phyloP scores from a whole-genome alignment of 345 rosid genomes.

The Euphorbia tirucalli region DNA sequence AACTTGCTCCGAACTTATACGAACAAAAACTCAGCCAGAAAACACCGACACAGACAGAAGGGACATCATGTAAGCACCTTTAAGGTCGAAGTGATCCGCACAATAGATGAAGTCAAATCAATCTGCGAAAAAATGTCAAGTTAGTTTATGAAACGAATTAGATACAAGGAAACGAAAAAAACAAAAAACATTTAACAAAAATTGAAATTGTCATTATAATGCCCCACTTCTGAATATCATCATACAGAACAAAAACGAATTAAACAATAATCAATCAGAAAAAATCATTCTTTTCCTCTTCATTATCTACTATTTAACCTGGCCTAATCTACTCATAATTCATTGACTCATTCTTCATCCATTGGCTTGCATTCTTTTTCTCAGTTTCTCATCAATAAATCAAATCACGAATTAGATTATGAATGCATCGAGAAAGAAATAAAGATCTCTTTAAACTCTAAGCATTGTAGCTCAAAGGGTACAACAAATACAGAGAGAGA shows the following conservation, averaged over 20 bases:
- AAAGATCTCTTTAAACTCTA: background rate
- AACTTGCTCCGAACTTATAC: too few relatives aligned
- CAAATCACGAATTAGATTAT: background rate
- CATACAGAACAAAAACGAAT: background rate
- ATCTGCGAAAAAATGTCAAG: constrained; percentile 45
- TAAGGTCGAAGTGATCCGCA: constrained; percentile 59
- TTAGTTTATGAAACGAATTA: constrained; percentile 6
- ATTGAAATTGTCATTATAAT: too few relatives aligned
- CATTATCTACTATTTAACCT: too few relatives aligned
- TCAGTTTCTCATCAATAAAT: background rate
- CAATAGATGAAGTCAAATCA: constrained; percentile 81
- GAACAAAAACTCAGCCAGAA: background rate
- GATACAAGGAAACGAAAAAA: background rate
- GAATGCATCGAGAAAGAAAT: background rate
- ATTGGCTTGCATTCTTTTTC: too few relatives aligned
- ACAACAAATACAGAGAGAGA: background rate
- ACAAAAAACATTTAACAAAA: too few relatives aligned
- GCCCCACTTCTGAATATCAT: background rate
- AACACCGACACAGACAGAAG: background rate
- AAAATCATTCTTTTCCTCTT: background rate
- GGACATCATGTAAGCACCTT: constrained; percentile 44
- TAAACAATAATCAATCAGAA: background rate
- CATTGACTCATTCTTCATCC: too few relatives aligned
- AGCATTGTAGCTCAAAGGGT: background rate
- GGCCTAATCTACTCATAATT: too few relatives aligned